These are phyloP conservation scores for Pseudonectria buxi DNA, from an alignment of 2,329 filamentous ascomycete genomes.

Conservation along the genomic window DNA sequence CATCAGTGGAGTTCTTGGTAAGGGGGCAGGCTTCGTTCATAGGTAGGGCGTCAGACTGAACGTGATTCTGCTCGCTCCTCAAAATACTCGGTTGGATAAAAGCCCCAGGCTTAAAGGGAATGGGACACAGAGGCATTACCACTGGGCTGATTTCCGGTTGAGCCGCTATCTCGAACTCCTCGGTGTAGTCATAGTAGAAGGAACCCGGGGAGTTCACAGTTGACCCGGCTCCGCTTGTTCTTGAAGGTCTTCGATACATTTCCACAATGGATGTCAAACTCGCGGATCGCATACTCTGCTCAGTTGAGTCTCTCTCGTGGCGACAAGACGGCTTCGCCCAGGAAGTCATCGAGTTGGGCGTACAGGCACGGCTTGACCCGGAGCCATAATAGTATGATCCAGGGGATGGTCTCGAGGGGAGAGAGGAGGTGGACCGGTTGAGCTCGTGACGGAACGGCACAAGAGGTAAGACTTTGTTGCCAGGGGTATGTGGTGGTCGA, in stretches of 20 bases:
- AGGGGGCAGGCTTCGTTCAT: no score
- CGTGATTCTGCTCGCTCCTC: slow-evolving; percentile 6
- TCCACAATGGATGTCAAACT: slow-evolving; percentile 46
- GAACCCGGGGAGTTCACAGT: slow-evolving; percentile 27
- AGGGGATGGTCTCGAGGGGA: slow-evolving; percentile 27
- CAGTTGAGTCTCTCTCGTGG: slow-evolving; percentile 28
- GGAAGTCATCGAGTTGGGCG: slow-evolving; percentile 29
- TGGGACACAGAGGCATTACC: slow-evolving; percentile 25
- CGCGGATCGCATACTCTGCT: slow-evolving; percentile 35
- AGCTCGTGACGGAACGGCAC: slow-evolving; percentile 33
- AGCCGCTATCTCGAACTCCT: slow-evolving; percentile 37
- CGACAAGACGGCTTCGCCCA: slow-evolving; percentile 25
- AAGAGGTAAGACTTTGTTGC: slow-evolving; percentile 30
- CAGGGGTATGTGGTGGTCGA: slow-evolving; percentile 30
- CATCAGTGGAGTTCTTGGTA: no score
- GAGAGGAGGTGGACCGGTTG: slow-evolving; percentile 35
- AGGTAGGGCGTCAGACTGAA: no score
- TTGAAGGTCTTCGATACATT: slow-evolving; percentile 34
- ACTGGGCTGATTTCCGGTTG: slow-evolving; percentile 8
- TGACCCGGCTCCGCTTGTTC: slow-evolving; percentile 20
- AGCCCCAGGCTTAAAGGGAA: slow-evolving; percentile 19
- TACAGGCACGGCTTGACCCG: slow-evolving; percentile 23
- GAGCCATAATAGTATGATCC: slow-evolving; percentile 15
- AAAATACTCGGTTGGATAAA: slow-evolving; percentile 21
- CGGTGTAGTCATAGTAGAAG: slow-evolving; percentile 48